Percentiles rank a stretch among this genome's conserved stretches.
Evolutionary conservation across 148 eudicot genomes (phyloP).

Genomic region (Fagopyrum tataricum): DNA sequence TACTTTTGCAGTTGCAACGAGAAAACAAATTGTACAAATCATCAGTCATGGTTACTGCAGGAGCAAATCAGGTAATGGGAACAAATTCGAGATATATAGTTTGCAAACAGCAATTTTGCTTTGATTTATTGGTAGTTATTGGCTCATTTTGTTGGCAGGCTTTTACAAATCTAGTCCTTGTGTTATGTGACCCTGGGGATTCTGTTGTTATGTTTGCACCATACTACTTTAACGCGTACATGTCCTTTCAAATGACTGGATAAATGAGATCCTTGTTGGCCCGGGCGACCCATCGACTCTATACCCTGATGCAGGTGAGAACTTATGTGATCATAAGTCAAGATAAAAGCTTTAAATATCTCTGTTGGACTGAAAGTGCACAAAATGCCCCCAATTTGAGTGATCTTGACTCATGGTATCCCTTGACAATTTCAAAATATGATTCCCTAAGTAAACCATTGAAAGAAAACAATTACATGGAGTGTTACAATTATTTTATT

Average conservation of each 20-base stretch:
- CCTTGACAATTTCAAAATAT: background rate
- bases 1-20: conserved; percentile 40
- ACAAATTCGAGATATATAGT: background rate
- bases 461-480: background rate
- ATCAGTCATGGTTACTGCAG: conserved; percentile 96
- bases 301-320: conserved; percentile 88
- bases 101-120: background rate
- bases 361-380: too few relatives aligned
- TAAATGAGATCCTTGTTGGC: conserved; percentile 83
- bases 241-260: conserved; percentile 99
- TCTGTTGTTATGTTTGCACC: conserved; percentile 99
- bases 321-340: background rate
- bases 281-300: conserved; percentile 79
- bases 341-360: too few relatives aligned
- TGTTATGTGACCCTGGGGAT: conserved; percentile 93
- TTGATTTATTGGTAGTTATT: background rate
- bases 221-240: conserved; percentile 97
- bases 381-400: too few relatives aligned
- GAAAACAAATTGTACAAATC: conserved; percentile 77
- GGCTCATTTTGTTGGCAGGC: conserved; percentile 38
- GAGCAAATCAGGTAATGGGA: conserved; percentile 82
- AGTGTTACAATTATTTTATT: background rate
- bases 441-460: background rate
- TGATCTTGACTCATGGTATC: too few relatives aligned
- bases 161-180: conserved; percentile 86